These are phyloP conservation scores for Fusarium beomiforme DNA, from an alignment of 2,329 filamentous ascomycete genomes.

Conservation along the genomic window DNA sequence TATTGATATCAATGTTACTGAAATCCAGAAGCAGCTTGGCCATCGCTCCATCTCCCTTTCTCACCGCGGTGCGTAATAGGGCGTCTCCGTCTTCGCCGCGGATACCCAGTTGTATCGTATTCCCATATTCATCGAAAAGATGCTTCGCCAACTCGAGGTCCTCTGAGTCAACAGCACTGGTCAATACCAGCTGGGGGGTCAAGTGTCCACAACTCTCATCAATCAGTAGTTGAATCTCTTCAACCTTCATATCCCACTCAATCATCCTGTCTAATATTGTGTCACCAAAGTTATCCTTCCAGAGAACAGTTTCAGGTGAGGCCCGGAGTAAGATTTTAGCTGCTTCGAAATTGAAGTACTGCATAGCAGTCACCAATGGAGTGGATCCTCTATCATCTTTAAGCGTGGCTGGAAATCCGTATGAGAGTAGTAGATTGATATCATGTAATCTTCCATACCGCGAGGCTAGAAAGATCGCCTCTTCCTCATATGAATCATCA, in stretches of 20 bases:
- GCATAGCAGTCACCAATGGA: too few species aligned
- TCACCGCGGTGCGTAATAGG: neutral
- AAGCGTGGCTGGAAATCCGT: neutral
- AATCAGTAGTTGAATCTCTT: neutral
- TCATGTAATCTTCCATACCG: rapidly evolving
- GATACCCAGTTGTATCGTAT: neutral
- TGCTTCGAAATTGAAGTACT: too few species aligned
- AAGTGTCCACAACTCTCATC: neutral
- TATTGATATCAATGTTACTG: too few species aligned
- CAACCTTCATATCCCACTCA: too few species aligned
- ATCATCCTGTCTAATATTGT: too few species aligned
- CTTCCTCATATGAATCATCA: neutral
- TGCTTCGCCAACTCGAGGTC: too few species aligned
- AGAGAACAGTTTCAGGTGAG: too few species aligned
- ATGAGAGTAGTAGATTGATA: neutral
- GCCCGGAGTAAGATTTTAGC: too few species aligned
- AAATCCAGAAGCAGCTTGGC: neutral
- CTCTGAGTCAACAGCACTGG: too few species aligned
- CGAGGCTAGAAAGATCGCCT: neutral
- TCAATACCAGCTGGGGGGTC: neutral
- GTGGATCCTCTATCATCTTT: neutral
- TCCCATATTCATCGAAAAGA: too few species aligned
- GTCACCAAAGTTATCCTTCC: too few species aligned
- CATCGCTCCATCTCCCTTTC: rapidly evolving
- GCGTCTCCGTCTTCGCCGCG: neutral